phyloP scores from a whole-genome alignment of 345 rosid genomes.

The Aquilaria yunnanensis region DNA sequence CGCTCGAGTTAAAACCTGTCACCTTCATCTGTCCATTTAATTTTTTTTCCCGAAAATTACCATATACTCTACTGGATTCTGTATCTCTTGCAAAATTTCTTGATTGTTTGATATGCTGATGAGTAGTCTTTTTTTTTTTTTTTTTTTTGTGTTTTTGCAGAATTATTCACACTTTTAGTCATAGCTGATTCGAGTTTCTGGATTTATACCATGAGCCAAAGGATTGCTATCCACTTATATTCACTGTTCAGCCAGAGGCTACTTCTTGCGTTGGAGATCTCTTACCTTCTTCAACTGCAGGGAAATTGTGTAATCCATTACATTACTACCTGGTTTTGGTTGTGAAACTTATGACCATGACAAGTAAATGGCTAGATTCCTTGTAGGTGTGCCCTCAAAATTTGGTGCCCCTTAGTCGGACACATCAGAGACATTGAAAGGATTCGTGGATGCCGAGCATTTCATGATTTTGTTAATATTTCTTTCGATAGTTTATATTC shows the following conservation, averaged over 20 bases:
- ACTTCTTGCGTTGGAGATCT: conserved; percentile 10
- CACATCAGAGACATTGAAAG: too few relatives aligned
- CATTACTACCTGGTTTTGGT: conserved; percentile 33
- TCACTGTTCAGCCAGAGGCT: conserved; percentile 1
- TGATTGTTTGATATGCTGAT: not conserved
- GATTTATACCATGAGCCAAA: conserved; percentile 16
- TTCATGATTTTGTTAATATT: too few relatives aligned
- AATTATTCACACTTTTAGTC: conserved; percentile 25
- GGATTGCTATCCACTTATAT: conserved; percentile 10
- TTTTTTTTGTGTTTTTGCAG: conserved; percentile 26
- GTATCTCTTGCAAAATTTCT: too few relatives aligned
- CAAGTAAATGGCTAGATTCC: conserved; percentile 32
- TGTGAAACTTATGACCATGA: conserved; percentile 33
- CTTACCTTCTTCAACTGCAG: conserved; percentile 2
- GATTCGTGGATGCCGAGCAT: too few relatives aligned
- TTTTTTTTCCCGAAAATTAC: too few relatives aligned
- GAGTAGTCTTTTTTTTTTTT: not conserved
- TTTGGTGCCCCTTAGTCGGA: too few relatives aligned
- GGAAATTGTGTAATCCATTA: conserved; percentile 26
- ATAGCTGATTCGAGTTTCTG: conserved; percentile 16
- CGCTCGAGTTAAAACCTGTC: too few relatives aligned
- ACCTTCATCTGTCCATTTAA: too few relatives aligned
- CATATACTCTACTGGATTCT: too few relatives aligned
- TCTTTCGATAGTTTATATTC: too few relatives aligned
- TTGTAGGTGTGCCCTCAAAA: not conserved